A percentile compares a stretch with the other conserved stretches of the same genome.
phyloP scores from a whole-genome alignment of 2,329 filamentous ascomycete genomes.

The Penicillium sp. region DNA sequence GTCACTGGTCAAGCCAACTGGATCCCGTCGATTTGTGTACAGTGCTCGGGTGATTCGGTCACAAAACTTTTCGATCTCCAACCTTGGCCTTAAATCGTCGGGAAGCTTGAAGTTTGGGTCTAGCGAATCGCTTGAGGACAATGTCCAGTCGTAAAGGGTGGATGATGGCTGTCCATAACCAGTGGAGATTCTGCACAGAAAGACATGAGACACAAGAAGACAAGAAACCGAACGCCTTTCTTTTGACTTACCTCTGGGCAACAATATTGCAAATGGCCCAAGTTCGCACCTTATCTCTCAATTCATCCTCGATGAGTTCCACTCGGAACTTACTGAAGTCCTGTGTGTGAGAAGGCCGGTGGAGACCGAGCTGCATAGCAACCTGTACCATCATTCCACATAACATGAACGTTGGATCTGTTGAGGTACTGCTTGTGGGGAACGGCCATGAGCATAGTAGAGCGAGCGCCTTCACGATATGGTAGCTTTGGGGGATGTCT shows the following conservation, averaged over 20 bases:
- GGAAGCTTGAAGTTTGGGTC: constrained; percentile 52
- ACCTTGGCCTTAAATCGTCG: constrained; percentile 50
- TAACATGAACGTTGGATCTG: constrained; percentile 65
- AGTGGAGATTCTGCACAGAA: constrained; percentile 57
- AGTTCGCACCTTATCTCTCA: constrained; percentile 63
- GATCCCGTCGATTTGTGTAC: constrained; percentile 57
- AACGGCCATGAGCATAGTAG: constrained; percentile 65
- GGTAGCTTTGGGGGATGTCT: constrained; percentile 62
- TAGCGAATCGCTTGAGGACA: constrained; percentile 45
- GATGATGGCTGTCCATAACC: constrained; percentile 66
- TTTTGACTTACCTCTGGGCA: constrained; percentile 56
- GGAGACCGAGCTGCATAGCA: constrained; percentile 65
- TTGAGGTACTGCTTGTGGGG: constrained; percentile 62
- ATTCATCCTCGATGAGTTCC: constrained; percentile 60
- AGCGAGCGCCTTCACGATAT: constrained; percentile 63
- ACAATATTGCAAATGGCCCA: constrained; percentile 69
- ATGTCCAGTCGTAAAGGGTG: constrained; percentile 60
- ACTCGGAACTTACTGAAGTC: constrained; percentile 53
- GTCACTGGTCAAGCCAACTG: constrained; percentile 51
- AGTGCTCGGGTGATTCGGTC: constrained; percentile 57
- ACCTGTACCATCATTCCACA: constrained; percentile 67
- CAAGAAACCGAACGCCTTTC: neutral
- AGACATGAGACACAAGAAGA: constrained; percentile 3
- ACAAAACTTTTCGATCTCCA: constrained; percentile 59
- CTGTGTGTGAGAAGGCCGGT: constrained; percentile 63